phyloP scores from a whole-genome alignment of 1,139 yeast genomes.

The Kodamaea suecica region DNA sequence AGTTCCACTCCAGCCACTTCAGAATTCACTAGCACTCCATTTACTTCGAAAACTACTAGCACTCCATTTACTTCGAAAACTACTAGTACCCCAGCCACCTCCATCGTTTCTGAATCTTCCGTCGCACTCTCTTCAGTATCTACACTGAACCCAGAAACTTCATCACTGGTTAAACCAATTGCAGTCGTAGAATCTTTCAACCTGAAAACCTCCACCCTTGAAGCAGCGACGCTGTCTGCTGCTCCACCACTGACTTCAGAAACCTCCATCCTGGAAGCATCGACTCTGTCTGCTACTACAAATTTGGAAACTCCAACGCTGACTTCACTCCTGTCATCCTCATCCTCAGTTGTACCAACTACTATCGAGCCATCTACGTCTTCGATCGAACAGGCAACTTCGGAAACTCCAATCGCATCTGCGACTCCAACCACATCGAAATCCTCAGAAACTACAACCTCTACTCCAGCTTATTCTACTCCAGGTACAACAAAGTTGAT shows the following conservation, averaged over 20 bases:
- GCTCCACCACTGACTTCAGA: not conserved
- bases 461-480: not conserved
- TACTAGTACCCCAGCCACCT: constrained; percentile 1
- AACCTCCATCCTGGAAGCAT: not conserved
- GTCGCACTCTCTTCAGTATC: not conserved
- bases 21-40: constrained; percentile 1
- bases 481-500: not conserved
- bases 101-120: not conserved
- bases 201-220: not conserved
- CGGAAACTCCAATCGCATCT: not conserved
- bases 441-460: constrained; percentile 2
- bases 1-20: constrained; percentile 1
- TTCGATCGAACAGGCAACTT: not conserved
- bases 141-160: not conserved
- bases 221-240: not conserved
- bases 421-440: not conserved
- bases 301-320: not conserved
- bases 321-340: no score
- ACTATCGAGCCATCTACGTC: constrained; percentile 1
- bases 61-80: not conserved
- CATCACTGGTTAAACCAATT: not conserved
- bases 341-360: not conserved
- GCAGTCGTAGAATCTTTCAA: no score
- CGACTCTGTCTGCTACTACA: not conserved
- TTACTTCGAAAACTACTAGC: constrained; percentile 3